phyloP scores from a whole-genome alignment of 768 basidiomycete species.

The Kwoniella dendrophila region DNA sequence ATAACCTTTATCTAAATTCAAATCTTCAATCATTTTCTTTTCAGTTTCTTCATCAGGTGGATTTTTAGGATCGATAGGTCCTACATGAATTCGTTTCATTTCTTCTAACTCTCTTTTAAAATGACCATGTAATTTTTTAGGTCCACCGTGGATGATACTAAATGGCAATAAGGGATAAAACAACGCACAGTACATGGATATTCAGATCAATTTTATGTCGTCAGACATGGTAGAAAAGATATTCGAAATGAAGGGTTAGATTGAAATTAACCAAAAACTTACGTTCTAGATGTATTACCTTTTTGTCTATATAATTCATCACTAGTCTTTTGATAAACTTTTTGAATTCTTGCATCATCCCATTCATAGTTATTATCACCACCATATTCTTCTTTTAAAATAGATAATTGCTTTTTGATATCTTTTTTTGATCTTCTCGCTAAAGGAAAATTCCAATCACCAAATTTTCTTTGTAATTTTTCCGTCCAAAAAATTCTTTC shows the following conservation, averaged over 20 bases:
- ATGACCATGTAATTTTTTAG: conserved; percentile 10
- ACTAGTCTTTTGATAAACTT: conserved; percentile 20
- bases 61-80: conserved; percentile 7
- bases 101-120: conserved; percentile 13
- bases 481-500: conserved; percentile 23
- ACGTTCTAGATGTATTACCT: conserved; percentile 21
- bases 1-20: conserved; percentile 19
- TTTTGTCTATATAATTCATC: conserved; percentile 11
- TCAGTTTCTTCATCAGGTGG: conserved; percentile 12
- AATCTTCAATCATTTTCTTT: conserved; percentile 18
- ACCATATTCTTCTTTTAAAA: conserved; percentile 1
- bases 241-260: too few species aligned
- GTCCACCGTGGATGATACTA: conserved; percentile 27
- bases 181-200: neutral
- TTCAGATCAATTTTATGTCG: too few species aligned
- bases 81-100: conserved; percentile 8
- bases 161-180: neutral
- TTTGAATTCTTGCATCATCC: conserved; percentile 24
- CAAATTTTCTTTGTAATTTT: conserved; percentile 20
- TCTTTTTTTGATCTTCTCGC: conserved; percentile 12
- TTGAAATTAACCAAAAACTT: neutral
- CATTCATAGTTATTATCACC: too few species aligned
- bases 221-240: too few species aligned
- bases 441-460: conserved; percentile 27
- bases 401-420: conserved; percentile 9